Evolutionary conservation across 805 yeast species (phyloP).

Genomic region (Wickerhamomyces ciferrii): DNA sequence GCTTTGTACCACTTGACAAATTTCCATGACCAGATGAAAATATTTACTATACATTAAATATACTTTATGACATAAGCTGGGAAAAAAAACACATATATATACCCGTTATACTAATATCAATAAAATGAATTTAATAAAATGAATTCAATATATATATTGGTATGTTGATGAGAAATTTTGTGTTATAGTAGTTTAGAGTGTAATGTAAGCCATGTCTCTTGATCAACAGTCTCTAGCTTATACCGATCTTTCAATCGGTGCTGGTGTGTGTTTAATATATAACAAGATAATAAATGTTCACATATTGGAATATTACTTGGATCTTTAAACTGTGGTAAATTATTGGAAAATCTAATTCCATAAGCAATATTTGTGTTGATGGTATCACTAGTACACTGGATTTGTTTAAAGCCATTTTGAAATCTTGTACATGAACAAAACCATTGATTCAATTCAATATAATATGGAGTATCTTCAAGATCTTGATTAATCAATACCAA

Average conservation of each 20-base stretch:
- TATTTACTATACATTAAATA: no score
- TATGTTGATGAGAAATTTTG: background rate
- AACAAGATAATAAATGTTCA: constrained; percentile 6
- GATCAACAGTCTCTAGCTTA: no score
- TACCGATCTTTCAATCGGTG: no score
- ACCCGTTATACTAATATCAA: background rate
- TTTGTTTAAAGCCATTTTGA: background rate
- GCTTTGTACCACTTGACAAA: no score
- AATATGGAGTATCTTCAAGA: background rate
- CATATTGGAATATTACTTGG: constrained; percentile 6
- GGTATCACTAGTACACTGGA: background rate
- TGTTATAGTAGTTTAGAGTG: background rate
- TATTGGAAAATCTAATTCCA: background rate
- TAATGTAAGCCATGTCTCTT: background rate
- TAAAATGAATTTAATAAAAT: no score
- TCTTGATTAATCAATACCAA: background rate
- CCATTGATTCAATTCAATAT: constrained; percentile 13
- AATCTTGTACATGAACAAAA: constrained; percentile 13
- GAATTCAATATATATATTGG: no score
- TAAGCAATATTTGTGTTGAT: background rate
- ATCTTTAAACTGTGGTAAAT: background rate
- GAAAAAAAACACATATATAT: no score
- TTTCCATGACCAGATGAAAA: no score
- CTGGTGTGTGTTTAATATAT: background rate
- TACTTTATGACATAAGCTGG: no score